Evolutionary conservation across 768 basidiomycete genomes (phyloP).

Genomic region (Chiua virens): DNA sequence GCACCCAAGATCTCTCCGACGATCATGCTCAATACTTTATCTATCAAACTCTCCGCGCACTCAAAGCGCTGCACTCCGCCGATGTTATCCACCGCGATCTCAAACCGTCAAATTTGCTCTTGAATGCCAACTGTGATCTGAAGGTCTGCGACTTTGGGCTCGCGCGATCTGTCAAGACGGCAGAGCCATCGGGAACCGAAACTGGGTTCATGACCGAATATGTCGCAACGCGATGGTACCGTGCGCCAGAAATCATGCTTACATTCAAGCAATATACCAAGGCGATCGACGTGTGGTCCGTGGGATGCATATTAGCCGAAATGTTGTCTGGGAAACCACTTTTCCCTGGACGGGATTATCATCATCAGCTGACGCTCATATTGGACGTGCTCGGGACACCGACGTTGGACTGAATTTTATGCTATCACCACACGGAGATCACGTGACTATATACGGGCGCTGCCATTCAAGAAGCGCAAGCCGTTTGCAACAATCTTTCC

Average conservation of each 20-base stretch:
- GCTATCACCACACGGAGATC: conserved; percentile 91
- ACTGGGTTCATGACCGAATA: conserved; percentile 96
- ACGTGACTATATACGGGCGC: conserved; percentile 90
- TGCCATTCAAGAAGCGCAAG: conserved; percentile 88
- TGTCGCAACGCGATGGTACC: conserved; percentile 98
- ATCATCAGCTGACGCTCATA: conserved; percentile 94
- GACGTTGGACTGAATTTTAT: conserved; percentile 95
- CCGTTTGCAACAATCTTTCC: conserved; percentile 88
- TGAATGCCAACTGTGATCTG: conserved; percentile 96
- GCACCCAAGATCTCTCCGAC: conserved; percentile 92
- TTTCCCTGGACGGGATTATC: conserved; percentile 96
- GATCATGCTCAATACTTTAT: conserved; percentile 96
- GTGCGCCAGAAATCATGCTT: conserved; percentile 99
- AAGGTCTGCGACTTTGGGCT: conserved; percentile 96
- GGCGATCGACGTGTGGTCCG: conserved; percentile 89
- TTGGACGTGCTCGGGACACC: conserved; percentile 97
- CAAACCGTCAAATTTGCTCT: conserved; percentile 95
- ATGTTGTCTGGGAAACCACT: conserved; percentile 97
- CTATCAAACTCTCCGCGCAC: conserved; percentile 90
- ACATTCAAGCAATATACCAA: conserved; percentile 99
- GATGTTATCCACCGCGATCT: conserved; percentile 96
- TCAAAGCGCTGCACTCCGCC: conserved; percentile 95
- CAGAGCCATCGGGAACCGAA: conserved; percentile 81
- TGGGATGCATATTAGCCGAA: conserved; percentile 89
- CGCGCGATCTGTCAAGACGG: conserved; percentile 85